Evolutionary conservation across 371 early-diverging fungal genomes (phyloP).

Genomic region (Apophysomyces ossiformis): DNA sequence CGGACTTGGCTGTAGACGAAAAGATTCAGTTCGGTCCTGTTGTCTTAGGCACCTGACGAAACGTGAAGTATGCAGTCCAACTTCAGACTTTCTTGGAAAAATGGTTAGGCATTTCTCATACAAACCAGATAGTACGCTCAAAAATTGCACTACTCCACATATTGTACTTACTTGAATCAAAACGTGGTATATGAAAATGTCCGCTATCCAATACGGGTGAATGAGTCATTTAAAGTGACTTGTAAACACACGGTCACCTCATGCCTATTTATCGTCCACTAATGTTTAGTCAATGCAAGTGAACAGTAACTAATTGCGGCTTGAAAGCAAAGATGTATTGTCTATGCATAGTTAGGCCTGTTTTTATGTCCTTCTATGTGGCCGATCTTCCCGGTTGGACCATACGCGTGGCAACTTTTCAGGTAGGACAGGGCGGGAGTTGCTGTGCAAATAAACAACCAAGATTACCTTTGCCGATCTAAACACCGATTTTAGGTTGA

Average conservation of each 20-base stretch:
- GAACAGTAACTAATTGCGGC: background rate
- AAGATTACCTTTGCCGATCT: slow-evolving; percentile 11
- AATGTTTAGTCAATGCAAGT: background rate
- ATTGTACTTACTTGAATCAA: background rate
- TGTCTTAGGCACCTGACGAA: no score
- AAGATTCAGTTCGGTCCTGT: background rate
- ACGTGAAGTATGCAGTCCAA: background rate
- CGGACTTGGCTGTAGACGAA: background rate
- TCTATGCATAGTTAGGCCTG: background rate
- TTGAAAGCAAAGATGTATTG: background rate
- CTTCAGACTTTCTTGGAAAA: no score
- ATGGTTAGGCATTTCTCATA: no score
- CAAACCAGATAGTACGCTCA: no score
- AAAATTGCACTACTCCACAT: no score
- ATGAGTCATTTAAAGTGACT: slow-evolving; percentile 4
- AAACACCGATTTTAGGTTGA: background rate
- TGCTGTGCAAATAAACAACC: background rate
- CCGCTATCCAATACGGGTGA: background rate
- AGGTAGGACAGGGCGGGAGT: no score
- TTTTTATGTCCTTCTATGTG: background rate
- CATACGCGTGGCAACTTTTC: background rate
- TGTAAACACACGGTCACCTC: slow-evolving; percentile 4
- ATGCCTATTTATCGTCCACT: background rate
- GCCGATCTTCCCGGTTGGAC: background rate
- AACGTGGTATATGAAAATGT: background rate